These are phyloP conservation scores for Yamadazyma aaseri DNA, from an alignment of 1,139 yeast species.

Conservation along the genomic window DNA sequence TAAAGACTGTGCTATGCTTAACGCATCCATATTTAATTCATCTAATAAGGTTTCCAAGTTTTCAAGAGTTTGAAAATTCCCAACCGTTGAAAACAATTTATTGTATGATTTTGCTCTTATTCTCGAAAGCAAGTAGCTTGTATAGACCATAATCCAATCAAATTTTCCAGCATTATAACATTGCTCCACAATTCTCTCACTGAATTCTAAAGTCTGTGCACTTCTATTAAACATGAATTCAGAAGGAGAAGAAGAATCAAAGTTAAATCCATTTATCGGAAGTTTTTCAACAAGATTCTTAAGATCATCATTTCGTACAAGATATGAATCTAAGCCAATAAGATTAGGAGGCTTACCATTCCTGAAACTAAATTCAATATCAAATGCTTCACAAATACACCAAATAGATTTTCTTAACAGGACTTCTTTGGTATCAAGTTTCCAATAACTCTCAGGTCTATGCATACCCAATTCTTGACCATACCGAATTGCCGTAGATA, in stretches of 20 bases:
- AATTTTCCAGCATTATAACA: conserved; percentile 5
- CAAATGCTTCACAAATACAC: conserved; percentile 54
- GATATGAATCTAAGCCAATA: conserved; percentile 40
- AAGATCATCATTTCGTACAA: conserved; percentile 9
- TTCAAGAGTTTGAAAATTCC: conserved; percentile 18
- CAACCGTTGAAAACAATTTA: conserved; percentile 27
- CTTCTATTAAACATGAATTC: neutral
- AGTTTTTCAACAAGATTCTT: conserved; percentile 5
- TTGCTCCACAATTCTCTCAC: conserved; percentile 9
- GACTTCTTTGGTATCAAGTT: conserved; percentile 36
- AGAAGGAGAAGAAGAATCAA: conserved; percentile 1
- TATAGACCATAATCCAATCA: conserved; percentile 7
- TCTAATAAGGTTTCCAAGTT: conserved; percentile 19
- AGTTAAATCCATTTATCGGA: conserved; percentile 2
- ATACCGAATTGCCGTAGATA: conserved; percentile 53
- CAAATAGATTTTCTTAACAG: conserved; percentile 44
- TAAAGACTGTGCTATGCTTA: conserved; percentile 15
- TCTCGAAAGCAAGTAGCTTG: conserved; percentile 21
- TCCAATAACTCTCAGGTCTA: conserved; percentile 48
- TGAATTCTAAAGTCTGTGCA: conserved; percentile 7
- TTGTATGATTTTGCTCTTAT: conserved; percentile 30
- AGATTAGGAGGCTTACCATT: conserved; percentile 62
- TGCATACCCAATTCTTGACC: conserved; percentile 70
- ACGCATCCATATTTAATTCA: conserved; percentile 23
- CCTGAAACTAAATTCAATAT: conserved; percentile 54